Evolutionary conservation across 441 rosid genomes (phyloP).

Genomic region (Pelargonium australe): DNA sequence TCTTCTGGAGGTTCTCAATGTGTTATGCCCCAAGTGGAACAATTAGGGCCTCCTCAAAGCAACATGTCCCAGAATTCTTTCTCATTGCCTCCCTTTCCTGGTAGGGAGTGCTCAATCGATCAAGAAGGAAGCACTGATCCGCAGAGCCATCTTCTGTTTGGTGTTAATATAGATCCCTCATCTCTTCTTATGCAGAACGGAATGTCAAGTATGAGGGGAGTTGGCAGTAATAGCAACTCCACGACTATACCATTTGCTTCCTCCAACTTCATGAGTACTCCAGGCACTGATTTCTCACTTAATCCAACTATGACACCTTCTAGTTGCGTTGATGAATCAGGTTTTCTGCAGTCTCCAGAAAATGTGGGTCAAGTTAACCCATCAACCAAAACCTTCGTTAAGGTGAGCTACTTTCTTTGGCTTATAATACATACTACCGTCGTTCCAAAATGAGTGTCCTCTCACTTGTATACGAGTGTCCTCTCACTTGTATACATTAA

Average conservation of each 20-base stretch:
- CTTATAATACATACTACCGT: too few relatives aligned
- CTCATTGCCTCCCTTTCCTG: constrained; percentile 94
- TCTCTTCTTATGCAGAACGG: constrained; percentile 80
- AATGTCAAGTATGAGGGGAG: constrained; percentile 66
- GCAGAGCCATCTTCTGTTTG: constrained; percentile 83
- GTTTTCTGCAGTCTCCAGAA: constrained; percentile 76
- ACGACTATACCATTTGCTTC: constrained; percentile 54
- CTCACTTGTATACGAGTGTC: neutral
- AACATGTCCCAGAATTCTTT: constrained; percentile 50
- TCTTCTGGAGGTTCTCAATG: constrained; percentile 51
- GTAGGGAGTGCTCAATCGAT: constrained; percentile 77
- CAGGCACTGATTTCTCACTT: constrained; percentile 60
- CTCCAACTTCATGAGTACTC: constrained; percentile 47
- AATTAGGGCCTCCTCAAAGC: constrained; percentile 54
- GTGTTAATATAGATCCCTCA: constrained; percentile 87
- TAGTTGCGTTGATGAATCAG: constrained; percentile 72
- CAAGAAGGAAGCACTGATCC: constrained; percentile 64
- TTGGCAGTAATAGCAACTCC: constrained; percentile 67
- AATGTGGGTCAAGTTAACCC: constrained; percentile 61
- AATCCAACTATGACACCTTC: constrained; percentile 70
- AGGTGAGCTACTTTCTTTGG: constrained; percentile 37
- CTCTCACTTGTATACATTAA: neutral
- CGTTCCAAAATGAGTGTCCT: neutral
- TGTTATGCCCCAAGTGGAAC: constrained; percentile 54
- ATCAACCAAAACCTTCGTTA: constrained; percentile 72